These are phyloP conservation scores for Rhizophora mangle DNA, from an alignment of 345 rosid genomes.

Conservation along the genomic window DNA sequence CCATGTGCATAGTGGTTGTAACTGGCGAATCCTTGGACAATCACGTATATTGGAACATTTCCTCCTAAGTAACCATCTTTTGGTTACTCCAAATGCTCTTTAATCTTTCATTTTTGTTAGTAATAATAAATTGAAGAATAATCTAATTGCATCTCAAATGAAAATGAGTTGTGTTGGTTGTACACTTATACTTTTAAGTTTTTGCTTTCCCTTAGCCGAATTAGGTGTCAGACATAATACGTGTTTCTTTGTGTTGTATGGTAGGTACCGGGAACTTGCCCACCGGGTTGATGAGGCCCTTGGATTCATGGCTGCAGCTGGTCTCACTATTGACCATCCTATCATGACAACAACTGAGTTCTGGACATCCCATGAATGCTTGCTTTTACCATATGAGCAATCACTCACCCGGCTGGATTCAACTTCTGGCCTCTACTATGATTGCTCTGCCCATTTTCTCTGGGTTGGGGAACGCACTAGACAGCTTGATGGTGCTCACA, in stretches of 20 bases:
- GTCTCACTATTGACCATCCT: conserved; percentile 33
- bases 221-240: background rate
- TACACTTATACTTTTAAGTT: background rate
- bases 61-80: background rate
- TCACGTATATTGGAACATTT: too few species aligned
- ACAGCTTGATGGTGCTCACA: conserved; percentile 34
- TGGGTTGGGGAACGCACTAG: conserved; percentile 34
- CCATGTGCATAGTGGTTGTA: too few species aligned
- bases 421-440: conserved; percentile 33
- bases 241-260: background rate
- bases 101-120: background rate
- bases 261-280: conserved; percentile 32
- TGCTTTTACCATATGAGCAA: conserved; percentile 34
- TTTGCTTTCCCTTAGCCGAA: background rate
- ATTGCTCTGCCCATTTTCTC: conserved; percentile 32
- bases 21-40: too few species aligned
- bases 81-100: background rate
- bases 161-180: background rate
- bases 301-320: conserved; percentile 32
- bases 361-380: conserved; percentile 35
- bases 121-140: background rate
- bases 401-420: conserved; percentile 32
- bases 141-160: conserved; percentile 4
- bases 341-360: conserved; percentile 29
- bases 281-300: conserved; percentile 32